phyloP scores from a whole-genome alignment of 352 stramenopile species.

The Phytophthora hibernalis region DNA sequence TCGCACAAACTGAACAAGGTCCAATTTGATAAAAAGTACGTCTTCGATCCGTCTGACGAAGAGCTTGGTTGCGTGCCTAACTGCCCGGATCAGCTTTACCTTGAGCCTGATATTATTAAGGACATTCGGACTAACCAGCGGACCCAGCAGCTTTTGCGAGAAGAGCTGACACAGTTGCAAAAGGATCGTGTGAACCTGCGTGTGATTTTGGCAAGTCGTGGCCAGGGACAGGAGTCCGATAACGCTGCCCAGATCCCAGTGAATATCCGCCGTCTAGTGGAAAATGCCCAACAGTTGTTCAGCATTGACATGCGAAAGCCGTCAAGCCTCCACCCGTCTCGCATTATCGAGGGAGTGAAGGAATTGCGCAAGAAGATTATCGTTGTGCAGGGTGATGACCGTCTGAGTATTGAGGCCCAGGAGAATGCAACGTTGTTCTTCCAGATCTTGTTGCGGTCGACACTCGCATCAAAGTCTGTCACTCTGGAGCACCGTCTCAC shows the following conservation, averaged over 20 bases:
- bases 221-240: conserved; percentile 94
- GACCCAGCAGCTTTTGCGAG: conserved; percentile 93
- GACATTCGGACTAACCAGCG: conserved; percentile 95
- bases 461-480: conserved; percentile 96
- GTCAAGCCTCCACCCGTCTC: conserved; percentile 92
- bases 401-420: conserved; percentile 96
- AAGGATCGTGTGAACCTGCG: conserved; percentile 95
- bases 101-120: conserved; percentile 89
- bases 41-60: conserved; percentile 93
- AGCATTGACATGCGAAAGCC: conserved; percentile 94
- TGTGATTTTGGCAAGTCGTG: conserved; percentile 95
- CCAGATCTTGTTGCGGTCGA: conserved; percentile 96
- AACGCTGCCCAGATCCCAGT: conserved; percentile 92
- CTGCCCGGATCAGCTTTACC: conserved; percentile 83
- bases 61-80: conserved; percentile 92
- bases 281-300: conserved; percentile 96
- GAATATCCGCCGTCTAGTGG: conserved; percentile 95
- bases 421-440: conserved; percentile 98
- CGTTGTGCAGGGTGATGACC: conserved; percentile 96
- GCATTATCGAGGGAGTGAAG: conserved; percentile 92
- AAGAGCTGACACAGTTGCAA: conserved; percentile 94
- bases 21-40: conserved; percentile 95
- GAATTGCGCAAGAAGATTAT: conserved; percentile 96
- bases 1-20: conserved; percentile 90
- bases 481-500: conserved; percentile 96